phyloP scores from a whole-genome alignment of 2,329 filamentous ascomycete species.

The Hysterium pulicare region DNA sequence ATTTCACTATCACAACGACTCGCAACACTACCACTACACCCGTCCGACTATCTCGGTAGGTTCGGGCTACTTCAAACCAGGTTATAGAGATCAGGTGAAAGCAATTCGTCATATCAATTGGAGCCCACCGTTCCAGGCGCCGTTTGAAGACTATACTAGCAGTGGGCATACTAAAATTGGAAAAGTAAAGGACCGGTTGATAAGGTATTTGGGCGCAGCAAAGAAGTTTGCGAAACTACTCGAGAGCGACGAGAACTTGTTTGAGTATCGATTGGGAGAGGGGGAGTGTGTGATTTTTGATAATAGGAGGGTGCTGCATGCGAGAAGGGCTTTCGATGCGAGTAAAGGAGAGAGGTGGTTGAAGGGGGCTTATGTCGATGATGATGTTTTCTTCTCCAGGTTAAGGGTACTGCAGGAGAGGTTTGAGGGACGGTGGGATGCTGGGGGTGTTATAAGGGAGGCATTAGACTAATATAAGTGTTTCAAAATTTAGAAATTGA shows the following conservation, averaged over 20 bases:
- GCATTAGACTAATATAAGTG: conserved; percentile 10
- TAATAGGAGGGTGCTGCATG: conserved; percentile 82
- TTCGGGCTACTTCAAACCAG: conserved; percentile 22
- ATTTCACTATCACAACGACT: conserved; percentile 67
- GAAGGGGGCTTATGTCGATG: conserved; percentile 77
- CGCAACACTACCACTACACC: conserved; percentile 58
- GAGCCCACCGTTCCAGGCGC: conserved; percentile 76
- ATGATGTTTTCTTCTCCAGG: conserved; percentile 56
- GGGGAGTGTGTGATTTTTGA: conserved; percentile 94
- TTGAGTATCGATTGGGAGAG: conserved; percentile 68
- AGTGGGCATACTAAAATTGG: conserved; percentile 1
- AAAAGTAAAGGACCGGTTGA: conserved; percentile 23
- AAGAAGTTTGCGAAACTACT: conserved; percentile 57
- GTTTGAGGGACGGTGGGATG: conserved; percentile 29
- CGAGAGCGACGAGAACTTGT: conserved; percentile 57
- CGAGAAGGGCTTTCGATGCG: conserved; percentile 70
- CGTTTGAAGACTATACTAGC: conserved; percentile 40
- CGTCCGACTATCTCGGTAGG: conserved; percentile 55
- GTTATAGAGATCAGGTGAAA: neutral
- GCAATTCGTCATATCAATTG: conserved; percentile 56
- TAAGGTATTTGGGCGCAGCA: conserved; percentile 42
- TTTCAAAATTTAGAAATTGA: neutral
- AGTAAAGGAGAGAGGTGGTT: conserved; percentile 71
- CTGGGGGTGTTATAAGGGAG: conserved; percentile 31
- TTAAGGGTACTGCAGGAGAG: conserved; percentile 43